Evolutionary conservation across 345 rosid genomes (phyloP), one percentile per base, ranked within the genome.

Genomic region (Lagerstroemia speciosa): DNA sequence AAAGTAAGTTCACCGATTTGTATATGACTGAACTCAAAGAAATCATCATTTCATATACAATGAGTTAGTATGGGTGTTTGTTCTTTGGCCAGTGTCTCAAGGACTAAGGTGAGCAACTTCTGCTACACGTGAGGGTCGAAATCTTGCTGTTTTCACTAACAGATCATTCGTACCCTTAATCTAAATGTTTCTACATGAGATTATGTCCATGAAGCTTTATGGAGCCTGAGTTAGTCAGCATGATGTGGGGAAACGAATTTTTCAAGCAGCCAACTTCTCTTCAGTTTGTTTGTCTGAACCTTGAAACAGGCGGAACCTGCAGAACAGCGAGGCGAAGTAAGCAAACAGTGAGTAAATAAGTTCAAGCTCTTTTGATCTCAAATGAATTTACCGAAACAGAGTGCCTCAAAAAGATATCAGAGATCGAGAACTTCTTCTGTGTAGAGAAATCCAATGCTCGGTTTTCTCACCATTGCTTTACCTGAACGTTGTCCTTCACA

Each of bases 251-350:
- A 26, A 27, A 41, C 27, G 48, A 30, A 40, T 26, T 41, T n/a
- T 45, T 3, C 37, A 8, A 41, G 20, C 60, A 34, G 26, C 85
- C 91, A 86, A 62, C 73, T 83, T 74, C 95, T 85, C 70, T 77
- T 87, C 83, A 84, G 77, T 82, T 81, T 91, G n/a, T n/a, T n/a
- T n/a, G n/a, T n/a, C n/a, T n/a, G 81, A 91, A 93, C 81, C 93
- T 86, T 67, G 98, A 93, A 68, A 87, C 74, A 8, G 87, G 96
- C 76, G 78, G 76, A 68, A 74, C 61, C 90, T 88, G 84, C 22
- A 26, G 27, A 71, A 58, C 34, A 58, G 20, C 26, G 16, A 30
- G 70, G 60, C 12, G 32, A 32, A 38, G 16, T 63, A 46, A 8
- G 38, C 30, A n/a, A 7, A 9, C 36, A 30, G 33, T 0, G 15